Conservation (phyloP, 2,329 filamentous ascomycete species). For the Talaromyces piceae region DNA sequence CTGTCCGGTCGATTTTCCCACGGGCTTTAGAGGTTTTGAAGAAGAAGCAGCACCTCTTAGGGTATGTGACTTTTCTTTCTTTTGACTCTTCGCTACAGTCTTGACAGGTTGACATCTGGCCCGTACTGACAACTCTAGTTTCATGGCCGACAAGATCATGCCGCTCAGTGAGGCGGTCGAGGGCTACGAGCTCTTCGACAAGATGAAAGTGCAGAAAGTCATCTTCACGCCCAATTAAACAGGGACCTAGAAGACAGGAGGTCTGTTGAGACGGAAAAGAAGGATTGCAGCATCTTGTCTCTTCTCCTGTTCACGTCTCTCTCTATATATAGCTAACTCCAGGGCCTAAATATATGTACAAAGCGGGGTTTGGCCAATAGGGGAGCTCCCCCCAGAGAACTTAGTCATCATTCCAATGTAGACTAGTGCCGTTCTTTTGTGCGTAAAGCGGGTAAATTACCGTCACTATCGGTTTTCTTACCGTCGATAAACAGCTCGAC, state of each 20-base stretch:
- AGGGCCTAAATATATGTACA: too few species aligned
- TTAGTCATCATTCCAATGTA: background rate
- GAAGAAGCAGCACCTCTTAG: constrained; percentile 58
- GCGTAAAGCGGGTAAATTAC: background rate
- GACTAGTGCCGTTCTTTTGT: background rate
- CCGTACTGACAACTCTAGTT: background rate
- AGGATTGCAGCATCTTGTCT: background rate
- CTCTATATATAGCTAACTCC: too few species aligned
- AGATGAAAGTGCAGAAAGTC: constrained; percentile 67
- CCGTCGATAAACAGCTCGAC: background rate
- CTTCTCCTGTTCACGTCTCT: background rate
- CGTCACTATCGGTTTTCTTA: background rate
- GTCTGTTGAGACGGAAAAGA: too few species aligned
- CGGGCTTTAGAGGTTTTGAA: constrained; percentile 58
- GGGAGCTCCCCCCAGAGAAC: constrained; percentile 1
- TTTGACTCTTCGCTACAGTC: background rate
- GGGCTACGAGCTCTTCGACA: constrained; percentile 64
- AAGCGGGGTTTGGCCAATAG: background rate
- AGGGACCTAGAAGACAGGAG: too few species aligned
- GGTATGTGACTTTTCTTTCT: constrained; percentile 41
- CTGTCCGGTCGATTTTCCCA: constrained; percentile 62
- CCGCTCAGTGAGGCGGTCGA: constrained; percentile 58
- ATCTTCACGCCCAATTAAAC: constrained; percentile 49
- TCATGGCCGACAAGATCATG: constrained; percentile 45
- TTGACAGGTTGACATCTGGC: background rate